Evolutionary conservation across 805 yeast genomes (phyloP).

Genomic region (Ogataea dorogensis): DNA sequence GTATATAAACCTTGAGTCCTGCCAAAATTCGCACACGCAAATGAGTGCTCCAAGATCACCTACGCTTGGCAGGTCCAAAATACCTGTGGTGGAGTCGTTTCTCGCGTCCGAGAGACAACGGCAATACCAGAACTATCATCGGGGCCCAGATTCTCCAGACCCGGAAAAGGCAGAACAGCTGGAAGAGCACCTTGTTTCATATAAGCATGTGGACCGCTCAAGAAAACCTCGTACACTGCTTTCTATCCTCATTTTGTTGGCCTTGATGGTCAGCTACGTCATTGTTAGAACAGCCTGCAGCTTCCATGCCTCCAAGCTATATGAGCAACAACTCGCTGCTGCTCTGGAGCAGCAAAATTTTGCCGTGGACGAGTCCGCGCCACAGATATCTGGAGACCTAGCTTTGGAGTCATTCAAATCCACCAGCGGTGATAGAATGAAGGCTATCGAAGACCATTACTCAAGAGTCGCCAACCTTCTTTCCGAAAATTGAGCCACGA

Average conservation of each 20-base stretch:
- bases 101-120: constrained; percentile 18
- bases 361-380: constrained; percentile 2
- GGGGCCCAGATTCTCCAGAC: constrained; percentile 10
- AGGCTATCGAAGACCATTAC: constrained; percentile 15
- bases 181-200: background rate
- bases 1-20: constrained; percentile 7
- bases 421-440: constrained; percentile 9
- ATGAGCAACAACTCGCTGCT: background rate
- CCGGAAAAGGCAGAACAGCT: constrained; percentile 10
- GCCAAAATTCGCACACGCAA: background rate
- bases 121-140: constrained; percentile 10
- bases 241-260: constrained; percentile 6
- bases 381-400: background rate
- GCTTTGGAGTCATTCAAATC: background rate
- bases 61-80: constrained; percentile 9
- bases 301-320: constrained; percentile 4
- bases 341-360: background rate
- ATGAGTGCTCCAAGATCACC: constrained; percentile 14
- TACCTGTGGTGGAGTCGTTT: constrained; percentile 14
- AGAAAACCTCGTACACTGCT: constrained; percentile 7
- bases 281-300: constrained; percentile 8
- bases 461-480: constrained; percentile 12
- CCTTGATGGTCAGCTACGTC: constrained; percentile 10
- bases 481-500: constrained; percentile 3
- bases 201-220: constrained; percentile 3